Base-by-base conservation (phyloP, 768 basidiomycete genomes). In the Lyophyllum semitale region DNA sequence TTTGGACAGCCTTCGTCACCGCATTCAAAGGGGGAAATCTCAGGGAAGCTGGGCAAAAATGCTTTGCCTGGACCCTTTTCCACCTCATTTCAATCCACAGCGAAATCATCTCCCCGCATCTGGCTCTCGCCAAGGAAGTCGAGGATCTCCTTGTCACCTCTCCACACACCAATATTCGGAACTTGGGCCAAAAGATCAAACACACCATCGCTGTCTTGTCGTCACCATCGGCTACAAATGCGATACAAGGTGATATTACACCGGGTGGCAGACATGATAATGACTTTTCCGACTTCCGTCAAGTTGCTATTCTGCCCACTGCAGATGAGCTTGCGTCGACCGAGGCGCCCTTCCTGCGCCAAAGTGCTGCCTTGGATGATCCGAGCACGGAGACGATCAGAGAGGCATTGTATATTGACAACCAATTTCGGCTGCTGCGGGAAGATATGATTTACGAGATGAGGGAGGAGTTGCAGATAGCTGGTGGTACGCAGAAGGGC, bases 261-360 rank as follows among this genome's bases (percentile, higher is more conserved):
- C 82, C 87, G 1, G 88, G 88, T 0, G 87, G 87, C 3, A 75
- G 88, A 3, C 88, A 89, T 53, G 85, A 88, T 59, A 89, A 89
- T 48, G 87, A 89, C 63, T 82, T 82, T 44, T 68, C 67, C 13
- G 77, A 87, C 49, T 89, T 86, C 58, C 80, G 81, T 6, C 57
- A 79, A 8, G 84, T 89, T 20, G 67, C 81, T n/a, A 84, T 89
- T 40, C 68, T 85, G 5, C 88, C 88, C 1, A 85, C 85, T 6
- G 76, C 83, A 0, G 79, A 82, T 38, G 88, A 89, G 63, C 65
- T 87, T 4, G 57, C 54, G 1, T 85, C 70, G 32, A 66, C 57
- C 3, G 75, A 78, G 30, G 56, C 48, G 1, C 72, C 87, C 0
- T 88, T 84, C 57, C 59, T 85, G 17, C 77, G 83, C 3, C 73